Conservation (phyloP, 208 protist species). For the Trypanosoma vivax region DNA sequence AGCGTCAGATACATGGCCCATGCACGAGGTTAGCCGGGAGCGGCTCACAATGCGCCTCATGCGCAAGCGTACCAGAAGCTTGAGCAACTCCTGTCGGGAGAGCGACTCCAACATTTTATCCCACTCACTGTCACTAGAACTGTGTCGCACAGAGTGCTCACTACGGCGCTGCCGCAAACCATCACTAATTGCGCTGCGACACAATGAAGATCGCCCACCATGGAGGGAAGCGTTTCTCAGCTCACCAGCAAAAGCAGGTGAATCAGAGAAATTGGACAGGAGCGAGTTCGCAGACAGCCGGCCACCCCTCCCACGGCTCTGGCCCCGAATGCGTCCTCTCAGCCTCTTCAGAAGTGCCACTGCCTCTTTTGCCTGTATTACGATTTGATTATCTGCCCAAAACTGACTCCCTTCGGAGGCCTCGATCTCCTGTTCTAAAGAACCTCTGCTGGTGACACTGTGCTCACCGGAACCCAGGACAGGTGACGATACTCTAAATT, state of each 20-base stretch:
- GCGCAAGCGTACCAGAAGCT: slow-evolving; percentile 11
- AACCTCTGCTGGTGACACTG: too few relatives aligned
- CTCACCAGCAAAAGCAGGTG: too few relatives aligned
- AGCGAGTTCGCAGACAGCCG: too few relatives aligned
- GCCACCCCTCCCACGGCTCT: too few relatives aligned
- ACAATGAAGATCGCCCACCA: not conserved
- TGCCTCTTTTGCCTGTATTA: slow-evolving; percentile 6
- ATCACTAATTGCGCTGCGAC: not conserved
- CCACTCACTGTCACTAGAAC: not conserved
- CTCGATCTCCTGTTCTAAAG: too few relatives aligned
- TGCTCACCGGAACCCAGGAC: not conserved
- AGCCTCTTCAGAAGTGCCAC: slow-evolving; percentile 14
- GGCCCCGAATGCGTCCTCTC: too few relatives aligned
- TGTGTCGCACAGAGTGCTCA: not conserved
- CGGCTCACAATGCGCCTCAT: slow-evolving; percentile 17
- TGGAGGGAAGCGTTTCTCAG: too few relatives aligned
- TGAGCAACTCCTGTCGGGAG: slow-evolving; percentile 8
- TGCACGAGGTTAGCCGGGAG: slow-evolving; percentile 1
- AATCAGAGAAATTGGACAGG: too few relatives aligned
- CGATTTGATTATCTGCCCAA: slow-evolving; percentile 9
- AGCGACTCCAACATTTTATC: slow-evolving; percentile 2
- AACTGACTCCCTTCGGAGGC: not conserved
- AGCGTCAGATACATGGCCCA: slow-evolving; percentile 6
- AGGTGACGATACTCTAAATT: not conserved
- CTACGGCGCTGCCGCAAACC: not conserved